Evolutionary conservation across 2,329 filamentous ascomycete species (phyloP).

Genomic region (Colletotrichum sp.): DNA sequence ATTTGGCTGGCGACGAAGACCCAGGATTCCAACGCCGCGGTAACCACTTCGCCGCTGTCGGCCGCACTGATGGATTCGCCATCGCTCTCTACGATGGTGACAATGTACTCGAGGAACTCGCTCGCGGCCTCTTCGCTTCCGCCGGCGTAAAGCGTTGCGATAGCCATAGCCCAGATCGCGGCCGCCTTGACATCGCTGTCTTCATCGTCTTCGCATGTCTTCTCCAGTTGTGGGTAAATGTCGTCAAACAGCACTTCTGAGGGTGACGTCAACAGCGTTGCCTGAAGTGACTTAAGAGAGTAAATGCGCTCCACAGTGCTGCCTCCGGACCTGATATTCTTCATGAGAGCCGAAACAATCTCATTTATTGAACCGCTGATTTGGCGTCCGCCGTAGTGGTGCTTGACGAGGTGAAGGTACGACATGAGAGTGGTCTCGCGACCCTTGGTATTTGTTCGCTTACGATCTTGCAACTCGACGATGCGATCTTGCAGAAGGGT

Average conservation of each 20-base stretch:
- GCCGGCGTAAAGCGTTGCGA: conserved; percentile 78
- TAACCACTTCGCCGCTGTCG: conserved; percentile 74
- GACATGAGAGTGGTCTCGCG: conserved; percentile 68
- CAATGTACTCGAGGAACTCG: conserved; percentile 75
- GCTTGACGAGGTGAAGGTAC: conserved; percentile 70
- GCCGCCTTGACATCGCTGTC: conserved; percentile 69
- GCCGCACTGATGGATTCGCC: conserved; percentile 74
- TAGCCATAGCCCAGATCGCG: conserved; percentile 75
- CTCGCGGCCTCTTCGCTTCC: conserved; percentile 71
- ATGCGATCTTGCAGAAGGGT: conserved; percentile 69
- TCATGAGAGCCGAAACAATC: conserved; percentile 69
- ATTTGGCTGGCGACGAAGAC: conserved; percentile 79
- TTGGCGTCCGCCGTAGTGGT: conserved; percentile 69
- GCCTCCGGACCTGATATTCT: conserved; percentile 72
- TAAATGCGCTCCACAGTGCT: conserved; percentile 73
- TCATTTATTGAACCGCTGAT: conserved; percentile 65
- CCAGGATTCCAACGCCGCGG: conserved; percentile 79
- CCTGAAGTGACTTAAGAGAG: conserved; percentile 74
- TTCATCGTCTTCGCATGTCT: conserved; percentile 69
- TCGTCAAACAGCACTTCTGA: conserved; percentile 71
- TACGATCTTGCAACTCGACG: conserved; percentile 74
- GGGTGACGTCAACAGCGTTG: conserved; percentile 72
- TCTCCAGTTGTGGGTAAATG: conserved; percentile 63
- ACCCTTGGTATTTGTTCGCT: conserved; percentile 75
- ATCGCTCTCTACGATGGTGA: conserved; percentile 82